phyloP scores from a whole-genome alignment of 306 rosid species.

The Ceratonia siliqua region DNA sequence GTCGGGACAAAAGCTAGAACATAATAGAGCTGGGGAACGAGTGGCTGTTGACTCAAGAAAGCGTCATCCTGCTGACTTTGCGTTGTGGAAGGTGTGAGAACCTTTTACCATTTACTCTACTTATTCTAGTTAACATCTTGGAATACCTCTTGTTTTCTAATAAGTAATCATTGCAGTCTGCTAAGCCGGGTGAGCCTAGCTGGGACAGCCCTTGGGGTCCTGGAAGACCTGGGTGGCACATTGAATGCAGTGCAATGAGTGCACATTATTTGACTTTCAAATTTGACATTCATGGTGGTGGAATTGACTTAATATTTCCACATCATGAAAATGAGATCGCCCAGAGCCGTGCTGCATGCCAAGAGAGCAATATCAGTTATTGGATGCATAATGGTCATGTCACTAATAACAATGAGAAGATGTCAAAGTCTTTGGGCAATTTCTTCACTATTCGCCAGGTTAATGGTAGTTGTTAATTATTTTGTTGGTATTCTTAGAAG shows the following conservation, averaged over 20 bases:
- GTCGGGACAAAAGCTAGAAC: constrained; percentile 57
- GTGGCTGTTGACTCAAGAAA: constrained; percentile 55
- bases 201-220: constrained; percentile 97
- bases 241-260: constrained; percentile 98
- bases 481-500: not conserved
- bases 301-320: constrained; percentile 88
- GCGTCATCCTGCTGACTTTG: constrained; percentile 73
- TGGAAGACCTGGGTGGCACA: constrained; percentile 97
- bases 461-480: constrained; percentile 17
- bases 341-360: constrained; percentile 82
- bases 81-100: constrained; percentile 81
- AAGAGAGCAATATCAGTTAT: constrained; percentile 66
- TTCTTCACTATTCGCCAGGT: constrained; percentile 98
- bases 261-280: constrained; percentile 71
- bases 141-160: constrained; percentile 7
- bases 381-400: constrained; percentile 99
- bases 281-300: constrained; percentile 97
- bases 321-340: constrained; percentile 96
- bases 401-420: constrained; percentile 84
- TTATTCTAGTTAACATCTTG: constrained; percentile 15
- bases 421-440: constrained; percentile 94
- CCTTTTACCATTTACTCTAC: constrained; percentile 13
- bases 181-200: constrained; percentile 86
- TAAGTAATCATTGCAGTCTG: constrained; percentile 56
- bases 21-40: constrained; percentile 66